Evolutionary conservation across 2,329 filamentous ascomycete genomes (phyloP), one percentile per base, ranked within the genome.

Genomic region (Curvularia eragrostidis): DNA sequence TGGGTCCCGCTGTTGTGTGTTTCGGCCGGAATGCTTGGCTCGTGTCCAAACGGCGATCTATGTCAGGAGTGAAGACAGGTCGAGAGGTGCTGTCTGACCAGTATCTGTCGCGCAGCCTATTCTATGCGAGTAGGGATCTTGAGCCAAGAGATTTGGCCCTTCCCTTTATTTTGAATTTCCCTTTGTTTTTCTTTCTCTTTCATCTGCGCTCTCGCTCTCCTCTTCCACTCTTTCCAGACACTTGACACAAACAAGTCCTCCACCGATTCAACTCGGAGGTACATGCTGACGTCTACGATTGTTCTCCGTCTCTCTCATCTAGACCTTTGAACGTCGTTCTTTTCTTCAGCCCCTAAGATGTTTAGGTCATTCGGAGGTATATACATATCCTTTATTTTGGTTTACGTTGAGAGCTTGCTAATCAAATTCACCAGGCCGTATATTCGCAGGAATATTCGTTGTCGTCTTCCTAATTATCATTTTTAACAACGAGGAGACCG

Each of bases 401-500:
- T n/a, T 39, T 10, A 8, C n/a, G 5, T 3, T 10, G 10, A 13
- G 23, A 3, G 8, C 6, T 5, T 23, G 12, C 62, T 68, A 39
- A 70, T 24, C n/a, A 19, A 12, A 5, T 8, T 42, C 0, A 1
- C 9, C 19, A 71, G 69, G 62, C 21, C 69, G 69, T 48, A 44
- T 70, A 26, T 54, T 68, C 46, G 63, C 66, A 26, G 59, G 59
- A 41, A 34, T 69, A 48, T 38, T 71, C n/a, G 58, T 69, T n/a
- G 58, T 66, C 30, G 52, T 71, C 23, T 64, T 70, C 54, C 49
- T 72, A 28, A 56, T 73, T 23, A 56, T 66, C 21, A 51, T 71
- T n/a, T 63, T 73, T 28, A 67, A 67, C 44, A 68, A 71, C 48
- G 62, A 70, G 41, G 52, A 68, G 49, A 56, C 64, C 42, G 66